These are phyloP conservation scores for Amphirosellinia nigrospora DNA, from an alignment of 495 filamentous ascomycete species.

Conservation along the genomic window DNA sequence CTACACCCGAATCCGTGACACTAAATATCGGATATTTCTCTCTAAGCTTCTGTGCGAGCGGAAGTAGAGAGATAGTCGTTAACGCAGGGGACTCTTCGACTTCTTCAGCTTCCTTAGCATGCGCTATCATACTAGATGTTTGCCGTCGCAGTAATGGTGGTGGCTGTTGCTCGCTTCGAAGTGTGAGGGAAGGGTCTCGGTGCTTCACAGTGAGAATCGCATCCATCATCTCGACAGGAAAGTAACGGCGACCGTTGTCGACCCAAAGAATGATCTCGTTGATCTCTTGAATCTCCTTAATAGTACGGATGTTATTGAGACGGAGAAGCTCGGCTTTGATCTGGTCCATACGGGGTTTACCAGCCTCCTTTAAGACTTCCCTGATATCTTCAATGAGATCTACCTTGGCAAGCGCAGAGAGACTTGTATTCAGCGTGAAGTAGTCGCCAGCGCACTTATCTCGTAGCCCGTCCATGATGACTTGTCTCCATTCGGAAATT, in stretches of 20 bases:
- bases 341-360: conserved; percentile 44
- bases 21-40: conserved; percentile 47
- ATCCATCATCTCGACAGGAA: conserved; percentile 32
- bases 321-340: conserved; percentile 44
- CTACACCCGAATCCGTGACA: conserved; percentile 35
- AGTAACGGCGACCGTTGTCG: conserved; percentile 41
- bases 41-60: conserved; percentile 43
- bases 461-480: conserved; percentile 40
- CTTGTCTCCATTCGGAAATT: conserved; percentile 41
- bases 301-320: conserved; percentile 43
- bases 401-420: conserved; percentile 44
- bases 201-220: conserved; percentile 38
- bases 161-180: neutral
- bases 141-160: conserved; percentile 9
- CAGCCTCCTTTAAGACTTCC: conserved; percentile 43
- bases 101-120: conserved; percentile 5
- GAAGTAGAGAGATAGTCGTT: conserved; percentile 41
- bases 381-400: conserved; percentile 48
- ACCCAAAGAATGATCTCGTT: conserved; percentile 52
- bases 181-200: neutral
- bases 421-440: conserved; percentile 46
- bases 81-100: conserved; percentile 17
- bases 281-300: conserved; percentile 48
- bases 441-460: conserved; percentile 46
- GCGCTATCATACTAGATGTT: neutral